Evolutionary conservation across 768 basidiomycete genomes (phyloP), one percentile per base, ranked within the genome.

Genomic region (Naganishia randhawae): DNA sequence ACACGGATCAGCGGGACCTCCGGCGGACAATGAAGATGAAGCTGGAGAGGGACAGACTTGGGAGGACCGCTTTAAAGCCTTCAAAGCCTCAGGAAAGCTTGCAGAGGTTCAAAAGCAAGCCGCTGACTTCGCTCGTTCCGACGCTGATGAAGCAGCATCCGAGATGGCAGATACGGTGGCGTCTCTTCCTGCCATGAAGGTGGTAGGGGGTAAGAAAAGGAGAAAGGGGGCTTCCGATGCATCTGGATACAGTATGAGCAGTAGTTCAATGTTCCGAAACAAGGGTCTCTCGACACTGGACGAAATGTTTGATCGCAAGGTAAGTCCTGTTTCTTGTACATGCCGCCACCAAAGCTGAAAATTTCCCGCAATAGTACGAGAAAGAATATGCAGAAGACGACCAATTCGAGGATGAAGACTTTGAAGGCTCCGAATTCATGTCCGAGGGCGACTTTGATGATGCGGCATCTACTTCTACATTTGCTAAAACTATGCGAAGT

Each of bases 171-270:
- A 98, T 78, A 96, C 91, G 0, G 79, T 99, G 32, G 87, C 87
- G 0, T 85, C 85, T 2, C 80, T 98, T 10, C 89, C 88, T 13
- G 83, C 83, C 57, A 84, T 92, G 72, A 86, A 88, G n/a, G 89
- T 95, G 66, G 83, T 88, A 55, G 89, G 92, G 17, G 88, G 89
- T 6, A 88, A 87, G 79, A 81, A 84, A 67, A 86, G 86, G 81
- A 85, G 87, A 75, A 82, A 89, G 75, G 87, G 87, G 3, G 83
- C 86, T 0, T 92, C 90, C 61, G 89, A 92, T 71, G 92, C 91
- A 10, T 92, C 91, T 25, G 93, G 91, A 14, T 95, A 95, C 83
- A 91, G 89, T 77, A 97, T 99, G 93, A 95, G 90, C 78, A 93
- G 91, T 74, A 92, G 92, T 3, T 92, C 92, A 16, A 92, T 98